These are phyloP conservation scores for Geotrichum candidum DNA, from an alignment of 1,139 yeast species.

Conservation along the genomic window DNA sequence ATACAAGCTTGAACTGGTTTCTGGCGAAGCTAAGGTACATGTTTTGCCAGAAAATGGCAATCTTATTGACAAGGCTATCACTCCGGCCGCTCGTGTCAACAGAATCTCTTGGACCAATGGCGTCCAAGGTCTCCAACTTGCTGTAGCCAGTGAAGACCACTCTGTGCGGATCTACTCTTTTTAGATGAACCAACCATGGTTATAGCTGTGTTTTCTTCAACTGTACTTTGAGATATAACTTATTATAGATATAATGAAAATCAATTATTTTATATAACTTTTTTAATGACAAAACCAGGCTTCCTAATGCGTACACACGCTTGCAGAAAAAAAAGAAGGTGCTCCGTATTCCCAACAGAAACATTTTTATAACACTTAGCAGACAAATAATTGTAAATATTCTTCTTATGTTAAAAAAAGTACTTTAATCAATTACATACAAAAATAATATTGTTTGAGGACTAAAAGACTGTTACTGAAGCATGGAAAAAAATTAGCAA, in stretches of 20 bases:
- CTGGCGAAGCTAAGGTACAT: constrained; percentile 30
- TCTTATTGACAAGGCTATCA: constrained; percentile 18
- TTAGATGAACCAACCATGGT: neutral
- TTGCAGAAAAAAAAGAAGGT: too few relatives aligned
- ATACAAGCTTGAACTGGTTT: constrained; percentile 20
- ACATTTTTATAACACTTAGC: too few relatives aligned
- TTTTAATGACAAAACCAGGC: too few relatives aligned
- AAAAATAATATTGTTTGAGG: too few relatives aligned
- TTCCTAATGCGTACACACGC: too few relatives aligned
- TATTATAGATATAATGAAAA: neutral
- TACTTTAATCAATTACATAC: too few relatives aligned
- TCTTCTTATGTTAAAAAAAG: too few relatives aligned
- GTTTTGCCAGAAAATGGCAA: constrained; percentile 23
- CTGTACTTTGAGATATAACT: neutral
- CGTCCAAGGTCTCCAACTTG: constrained; percentile 38
- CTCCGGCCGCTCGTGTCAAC: constrained; percentile 58
- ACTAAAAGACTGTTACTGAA: too few relatives aligned
- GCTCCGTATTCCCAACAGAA: too few relatives aligned
- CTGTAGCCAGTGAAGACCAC: constrained; percentile 64
- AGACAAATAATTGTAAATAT: too few relatives aligned
- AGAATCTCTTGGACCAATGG: constrained; percentile 51
- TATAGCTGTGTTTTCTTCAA: neutral
- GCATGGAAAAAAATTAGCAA: too few relatives aligned
- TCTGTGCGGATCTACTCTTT: constrained; percentile 40
- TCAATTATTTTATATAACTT: neutral